Evolutionary conservation across 108 stramenopile genomes (phyloP), one percentile per base, ranked within the genome.

Genomic region (Cyclotella sp.): DNA sequence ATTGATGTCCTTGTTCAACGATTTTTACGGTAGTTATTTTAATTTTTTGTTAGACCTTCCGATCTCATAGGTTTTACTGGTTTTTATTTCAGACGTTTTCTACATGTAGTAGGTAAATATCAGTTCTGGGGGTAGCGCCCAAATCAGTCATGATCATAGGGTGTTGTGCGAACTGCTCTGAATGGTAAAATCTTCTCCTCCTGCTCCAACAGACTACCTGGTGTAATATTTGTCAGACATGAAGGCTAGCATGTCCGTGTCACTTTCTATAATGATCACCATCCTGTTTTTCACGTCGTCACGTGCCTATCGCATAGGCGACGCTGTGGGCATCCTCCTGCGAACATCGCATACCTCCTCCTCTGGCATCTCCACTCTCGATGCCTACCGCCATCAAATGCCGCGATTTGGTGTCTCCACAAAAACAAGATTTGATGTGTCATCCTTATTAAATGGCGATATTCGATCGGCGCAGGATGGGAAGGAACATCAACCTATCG

Each of bases 361-460:
- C 29, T 18, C 22, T 0, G 62, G 72, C 34, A 39, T 12, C 46
- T 16, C 46, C 51, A 55, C 46, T 40, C 73, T 81, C 63, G 80
- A 81, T 21, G 69, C 74, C 8, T 81, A 81, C 53, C 71, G 80
- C 11, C 80, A 81, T 42, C 80, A 81, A 58, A 49, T 75, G 44
- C 80, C 80, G 22, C 61, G 80, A 44, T 81, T 81, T 53, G 80
- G 80, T 14, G 45, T 81, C 9, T 81, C 80, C 14, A 81, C 80
- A 0, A 75, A 65, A 46, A 63, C 80, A 3, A 24, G 63, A 39
- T 75, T 81, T 41, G 73, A 81, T 29, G 40, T 70, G 0, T 42
- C 53, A 9, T 65, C 62, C 51, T 66, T 81, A 30, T 21, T 53
- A 0, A 24, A 62, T 18, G 63, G 42, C 18, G 62, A 54, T 30